Evolutionary conservation across 176 grass and related monocot genomes (phyloP), one percentile per base, ranked within the genome.

Genomic region (Elymus sibiricus): DNA sequence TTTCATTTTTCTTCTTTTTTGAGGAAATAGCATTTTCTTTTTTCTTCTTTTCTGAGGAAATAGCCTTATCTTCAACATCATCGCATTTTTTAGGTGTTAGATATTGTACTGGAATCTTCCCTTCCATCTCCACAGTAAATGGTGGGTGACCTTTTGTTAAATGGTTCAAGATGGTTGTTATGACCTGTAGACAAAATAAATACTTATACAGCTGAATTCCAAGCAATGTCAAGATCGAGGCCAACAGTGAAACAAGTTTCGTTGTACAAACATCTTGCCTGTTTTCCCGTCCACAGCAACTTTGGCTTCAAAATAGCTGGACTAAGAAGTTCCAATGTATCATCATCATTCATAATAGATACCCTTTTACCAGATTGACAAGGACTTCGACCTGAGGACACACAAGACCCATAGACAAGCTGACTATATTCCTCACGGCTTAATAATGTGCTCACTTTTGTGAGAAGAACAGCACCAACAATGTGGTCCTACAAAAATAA

Each of bases 201-300:
- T 31, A 29, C 39, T 73, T 81, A 65, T 72, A 29, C 40, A 63
- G 5, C 28, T 73, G 11, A 22, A 24, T 59, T 44, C 28, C 21
- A 77, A 83, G 70, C 5, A 71, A 59, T 84, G 77, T 40, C 44
- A 86, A 68, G 46, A 75, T 9, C 55, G 21, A 67, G 14, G n/a
- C 42, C 49, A 78, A 42, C 17, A 78, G 9, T 15, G 35, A 81
- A 17, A 74, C 1, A 78, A 56, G 55, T 64, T 55, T 27, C 64
- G 58, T 28, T 9, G 35, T 62, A 37, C 5, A 83, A 90, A 86
- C 21, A 80, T 75, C 80, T 75, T 28, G 89, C 96, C 93, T 98
- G 96, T 60, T 98, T 98, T 85, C 96, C 96, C 6, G 96, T 98
- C 96, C 96, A 98, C 59, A 98, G 76, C 46, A 64, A 86, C 43